These are phyloP conservation scores for Russula griseocarnosa DNA, from an alignment of 768 basidiomycete species.

Conservation along the genomic window DNA sequence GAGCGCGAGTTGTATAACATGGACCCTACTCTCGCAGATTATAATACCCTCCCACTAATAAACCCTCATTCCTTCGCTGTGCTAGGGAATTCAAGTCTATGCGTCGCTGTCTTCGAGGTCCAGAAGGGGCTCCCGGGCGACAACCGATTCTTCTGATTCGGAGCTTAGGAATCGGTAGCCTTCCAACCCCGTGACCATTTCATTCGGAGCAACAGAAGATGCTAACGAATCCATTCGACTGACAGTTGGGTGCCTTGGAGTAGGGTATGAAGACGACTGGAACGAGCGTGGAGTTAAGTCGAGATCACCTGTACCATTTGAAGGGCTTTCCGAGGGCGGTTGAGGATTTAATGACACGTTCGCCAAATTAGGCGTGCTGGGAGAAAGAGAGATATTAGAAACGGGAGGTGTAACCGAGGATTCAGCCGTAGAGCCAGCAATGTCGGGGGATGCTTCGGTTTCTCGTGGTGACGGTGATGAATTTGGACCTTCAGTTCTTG, in stretches of 20 bases:
- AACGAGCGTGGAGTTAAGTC: neutral
- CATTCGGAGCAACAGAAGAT: constrained; percentile 20
- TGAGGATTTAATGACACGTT: neutral
- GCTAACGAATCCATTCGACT: constrained; percentile 24
- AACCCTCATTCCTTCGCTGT: neutral
- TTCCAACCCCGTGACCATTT: constrained; percentile 6
- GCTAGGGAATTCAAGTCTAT: neutral
- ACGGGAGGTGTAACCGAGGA: neutral
- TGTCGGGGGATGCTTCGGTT: constrained; percentile 10
- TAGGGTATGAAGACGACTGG: constrained; percentile 3
- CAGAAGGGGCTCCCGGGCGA: constrained; percentile 26
- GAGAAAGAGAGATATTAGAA: constrained; percentile 6
- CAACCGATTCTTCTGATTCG: constrained; percentile 27
- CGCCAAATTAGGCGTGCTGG: constrained; percentile 9
- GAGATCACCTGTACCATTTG: neutral
- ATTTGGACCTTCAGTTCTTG: constrained; percentile 13
- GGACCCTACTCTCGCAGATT: constrained; percentile 8
- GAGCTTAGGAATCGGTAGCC: constrained; percentile 25
- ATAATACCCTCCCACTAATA: neutral
- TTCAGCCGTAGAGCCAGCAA: neutral
- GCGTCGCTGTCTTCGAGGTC: constrained; percentile 19
- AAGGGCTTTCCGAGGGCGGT: constrained; percentile 6
- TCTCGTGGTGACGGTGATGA: constrained; percentile 3
- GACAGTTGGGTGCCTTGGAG: constrained; percentile 1
- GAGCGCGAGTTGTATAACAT: neutral